A percentile compares a stretch with the other conserved stretches of the same genome.
These are phyloP conservation scores for Polyplosphaeria fusca DNA, from an alignment of 495 filamentous ascomycete genomes.

Conservation along the genomic window DNA sequence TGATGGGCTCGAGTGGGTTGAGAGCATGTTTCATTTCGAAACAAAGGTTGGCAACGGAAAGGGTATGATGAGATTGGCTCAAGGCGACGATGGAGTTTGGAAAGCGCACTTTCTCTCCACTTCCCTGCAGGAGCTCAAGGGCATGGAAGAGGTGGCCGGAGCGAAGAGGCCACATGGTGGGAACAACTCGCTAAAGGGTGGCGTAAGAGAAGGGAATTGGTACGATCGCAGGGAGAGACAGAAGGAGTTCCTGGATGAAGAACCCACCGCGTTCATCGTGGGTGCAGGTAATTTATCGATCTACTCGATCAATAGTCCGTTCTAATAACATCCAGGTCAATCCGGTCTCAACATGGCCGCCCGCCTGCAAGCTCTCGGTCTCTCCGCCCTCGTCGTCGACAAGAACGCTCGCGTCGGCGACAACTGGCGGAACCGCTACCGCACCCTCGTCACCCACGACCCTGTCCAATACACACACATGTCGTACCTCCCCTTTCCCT, in stretches of 20 bases:
- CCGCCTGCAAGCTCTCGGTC: constrained; percentile 63
- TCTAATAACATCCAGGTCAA: constrained; percentile 43
- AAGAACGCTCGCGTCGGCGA: constrained; percentile 64
- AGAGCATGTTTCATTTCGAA: constrained; percentile 33
- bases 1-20: constrained; percentile 28
- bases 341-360: constrained; percentile 62
- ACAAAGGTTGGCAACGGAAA: constrained; percentile 26
- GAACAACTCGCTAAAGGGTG: constrained; percentile 25
- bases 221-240: constrained; percentile 56
- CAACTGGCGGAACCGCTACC: constrained; percentile 68
- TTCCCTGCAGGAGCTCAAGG: constrained; percentile 25
- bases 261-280: constrained; percentile 64
- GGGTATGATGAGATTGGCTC: constrained; percentile 24
- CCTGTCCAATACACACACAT: constrained; percentile 74
- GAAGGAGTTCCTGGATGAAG: constrained; percentile 53
- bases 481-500: constrained; percentile 67
- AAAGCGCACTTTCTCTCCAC: constrained; percentile 36
- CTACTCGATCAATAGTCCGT: background rate
- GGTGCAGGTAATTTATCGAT: constrained; percentile 53
- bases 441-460: constrained; percentile 65
- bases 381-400: constrained; percentile 65
- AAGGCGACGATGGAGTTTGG: constrained; percentile 23
- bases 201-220: constrained; percentile 54
- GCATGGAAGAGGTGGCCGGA: constrained; percentile 13
- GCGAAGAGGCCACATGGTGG: constrained; percentile 28